Conservation (phyloP, 768 basidiomycete species). For the Lactarius tabidus region DNA sequence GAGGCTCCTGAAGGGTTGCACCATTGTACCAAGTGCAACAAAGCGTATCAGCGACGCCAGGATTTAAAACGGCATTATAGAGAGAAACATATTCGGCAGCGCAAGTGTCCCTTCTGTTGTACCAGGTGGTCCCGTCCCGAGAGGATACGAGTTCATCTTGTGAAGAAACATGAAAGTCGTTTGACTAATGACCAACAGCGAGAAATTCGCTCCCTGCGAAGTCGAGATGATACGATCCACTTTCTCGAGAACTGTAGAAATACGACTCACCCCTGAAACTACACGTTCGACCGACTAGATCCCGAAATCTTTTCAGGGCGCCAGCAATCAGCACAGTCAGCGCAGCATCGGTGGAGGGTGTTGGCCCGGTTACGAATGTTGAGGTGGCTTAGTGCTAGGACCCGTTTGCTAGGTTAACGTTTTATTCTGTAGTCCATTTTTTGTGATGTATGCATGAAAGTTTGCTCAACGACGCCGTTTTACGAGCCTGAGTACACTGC, state of each 20-base stretch:
- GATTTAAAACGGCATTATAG: neutral
- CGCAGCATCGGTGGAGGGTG: no score
- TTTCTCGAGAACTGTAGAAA: neutral
- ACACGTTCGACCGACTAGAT: neutral
- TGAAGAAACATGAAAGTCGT: neutral
- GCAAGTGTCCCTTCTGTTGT: slow-evolving; percentile 4
- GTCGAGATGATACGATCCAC: neutral
- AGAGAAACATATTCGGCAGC: neutral
- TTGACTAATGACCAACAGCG: neutral
- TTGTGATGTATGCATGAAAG: no score
- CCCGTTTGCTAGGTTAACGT: no score
- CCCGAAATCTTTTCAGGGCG: no score
- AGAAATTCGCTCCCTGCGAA: neutral
- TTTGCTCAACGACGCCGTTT: no score
- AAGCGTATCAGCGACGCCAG: neutral
- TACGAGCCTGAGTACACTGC: no score
- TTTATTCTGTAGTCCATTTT: no score
- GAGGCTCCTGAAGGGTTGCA: neutral
- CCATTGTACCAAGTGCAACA: neutral
- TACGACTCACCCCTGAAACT: neutral
- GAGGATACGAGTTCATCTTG: slow-evolving; percentile 3
- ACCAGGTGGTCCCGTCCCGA: slow-evolving; percentile 2
- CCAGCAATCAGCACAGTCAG: no score
- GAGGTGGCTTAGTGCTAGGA: no score
- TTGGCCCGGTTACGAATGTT: no score